phyloP scores from a whole-genome alignment of 345 rosid genomes.

The Stellera chamaejasme region DNA sequence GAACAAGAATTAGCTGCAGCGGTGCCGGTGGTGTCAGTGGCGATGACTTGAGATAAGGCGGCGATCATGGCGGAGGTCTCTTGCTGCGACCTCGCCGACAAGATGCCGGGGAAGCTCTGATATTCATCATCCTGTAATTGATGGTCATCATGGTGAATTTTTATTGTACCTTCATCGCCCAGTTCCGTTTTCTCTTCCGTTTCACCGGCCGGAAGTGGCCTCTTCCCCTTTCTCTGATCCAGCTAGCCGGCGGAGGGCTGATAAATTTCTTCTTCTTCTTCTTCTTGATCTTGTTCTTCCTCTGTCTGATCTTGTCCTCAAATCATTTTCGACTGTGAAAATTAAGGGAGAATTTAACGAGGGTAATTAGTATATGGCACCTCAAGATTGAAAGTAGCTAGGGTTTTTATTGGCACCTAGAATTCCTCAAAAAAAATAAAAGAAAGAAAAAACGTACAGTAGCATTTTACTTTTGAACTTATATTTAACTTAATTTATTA shows the following conservation, averaged over 20 bases:
- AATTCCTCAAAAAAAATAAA: too few species aligned
- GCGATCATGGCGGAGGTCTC: slow-evolving; percentile 64
- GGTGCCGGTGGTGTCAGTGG: slow-evolving; percentile 20
- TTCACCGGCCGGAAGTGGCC: slow-evolving; percentile 28
- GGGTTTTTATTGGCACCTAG: neutral
- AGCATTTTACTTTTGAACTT: too few species aligned
- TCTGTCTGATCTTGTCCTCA: neutral
- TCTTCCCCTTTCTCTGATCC: slow-evolving; percentile 54
- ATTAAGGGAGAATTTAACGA: too few species aligned
- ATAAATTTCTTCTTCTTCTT: too few species aligned
- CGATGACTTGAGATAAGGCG: slow-evolving; percentile 66
- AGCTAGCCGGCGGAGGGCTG: slow-evolving; percentile 10
- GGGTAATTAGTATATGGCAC: too few species aligned
- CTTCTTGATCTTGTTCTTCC: too few species aligned
- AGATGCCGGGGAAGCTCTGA: slow-evolving; percentile 35
- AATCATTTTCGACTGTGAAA: neutral
- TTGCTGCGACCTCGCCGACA: slow-evolving; percentile 61
- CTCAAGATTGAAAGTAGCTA: neutral
- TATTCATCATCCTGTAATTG: slow-evolving; percentile 7
- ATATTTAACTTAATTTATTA: too few species aligned
- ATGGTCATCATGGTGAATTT: neutral
- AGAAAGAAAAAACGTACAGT: too few species aligned
- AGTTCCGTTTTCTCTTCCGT: slow-evolving; percentile 36
- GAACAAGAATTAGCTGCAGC: too few species aligned
- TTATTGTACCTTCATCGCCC: too few species aligned